Conservation (phyloP, 257 asterid species). For the Solanum chiquidenum region DNA sequence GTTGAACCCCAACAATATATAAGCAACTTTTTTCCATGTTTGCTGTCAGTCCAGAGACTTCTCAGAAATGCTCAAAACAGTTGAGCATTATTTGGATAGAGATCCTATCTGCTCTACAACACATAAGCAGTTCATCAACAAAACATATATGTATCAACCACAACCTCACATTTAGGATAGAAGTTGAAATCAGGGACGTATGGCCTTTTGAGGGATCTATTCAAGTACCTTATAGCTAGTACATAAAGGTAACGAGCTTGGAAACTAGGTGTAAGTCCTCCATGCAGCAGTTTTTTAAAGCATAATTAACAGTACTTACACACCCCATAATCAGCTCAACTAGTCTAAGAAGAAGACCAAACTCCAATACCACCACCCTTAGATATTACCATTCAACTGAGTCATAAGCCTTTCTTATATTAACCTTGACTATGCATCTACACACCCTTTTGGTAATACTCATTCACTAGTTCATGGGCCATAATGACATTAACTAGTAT, state of each 20-base stretch:
- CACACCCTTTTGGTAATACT: background rate
- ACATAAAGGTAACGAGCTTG: background rate
- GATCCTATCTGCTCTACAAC: background rate
- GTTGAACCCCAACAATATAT: background rate
- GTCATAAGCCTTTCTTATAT: background rate
- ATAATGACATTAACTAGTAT: background rate
- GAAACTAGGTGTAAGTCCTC: background rate
- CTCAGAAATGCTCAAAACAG: background rate
- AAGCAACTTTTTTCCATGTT: background rate
- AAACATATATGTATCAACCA: background rate
- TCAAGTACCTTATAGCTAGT: background rate
- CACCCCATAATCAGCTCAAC: background rate
- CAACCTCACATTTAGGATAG: background rate
- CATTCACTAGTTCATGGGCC: background rate
- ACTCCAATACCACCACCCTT: background rate
- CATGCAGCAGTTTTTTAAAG: background rate
- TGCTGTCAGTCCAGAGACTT: background rate
- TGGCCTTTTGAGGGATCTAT: background rate
- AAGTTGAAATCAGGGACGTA: background rate
- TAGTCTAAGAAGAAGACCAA: background rate
- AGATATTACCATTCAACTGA: background rate
- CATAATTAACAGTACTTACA: background rate
- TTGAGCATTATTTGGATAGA: background rate
- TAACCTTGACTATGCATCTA: background rate
- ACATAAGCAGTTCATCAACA: background rate